Evolutionary conservation across 768 basidiomycete species (phyloP).

Genomic region (Panaeolus cyanescens): DNA sequence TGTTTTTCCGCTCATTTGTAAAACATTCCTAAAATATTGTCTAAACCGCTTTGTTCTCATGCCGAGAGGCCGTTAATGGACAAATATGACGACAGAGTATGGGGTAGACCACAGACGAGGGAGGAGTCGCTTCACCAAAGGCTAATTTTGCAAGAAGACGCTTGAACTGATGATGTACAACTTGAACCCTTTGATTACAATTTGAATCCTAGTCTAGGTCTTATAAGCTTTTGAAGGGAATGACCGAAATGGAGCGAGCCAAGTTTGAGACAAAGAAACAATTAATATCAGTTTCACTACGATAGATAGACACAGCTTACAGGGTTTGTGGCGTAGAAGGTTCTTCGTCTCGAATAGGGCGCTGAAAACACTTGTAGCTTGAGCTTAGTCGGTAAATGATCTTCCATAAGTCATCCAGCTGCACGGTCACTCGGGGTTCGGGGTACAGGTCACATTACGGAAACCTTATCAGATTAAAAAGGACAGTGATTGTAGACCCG

Average conservation of each 20-base stretch:
- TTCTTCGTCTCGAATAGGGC: not conserved
- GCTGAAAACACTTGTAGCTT: not conserved
- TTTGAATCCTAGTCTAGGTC: not conserved
- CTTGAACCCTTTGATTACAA: not conserved
- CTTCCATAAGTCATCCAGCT: not conserved
- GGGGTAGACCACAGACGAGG: not conserved
- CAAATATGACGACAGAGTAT: not conserved
- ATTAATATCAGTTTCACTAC: not conserved
- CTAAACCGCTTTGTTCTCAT: not conserved
- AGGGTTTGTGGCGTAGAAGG: conserved; percentile 2
- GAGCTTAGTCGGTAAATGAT: not conserved
- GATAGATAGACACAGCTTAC: conserved; percentile 1
- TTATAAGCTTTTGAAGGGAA: not conserved
- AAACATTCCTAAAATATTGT: conserved; percentile 1
- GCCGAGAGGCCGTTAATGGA: not conserved
- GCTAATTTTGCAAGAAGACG: not conserved
- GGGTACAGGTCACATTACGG: not conserved
- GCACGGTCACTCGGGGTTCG: not conserved
- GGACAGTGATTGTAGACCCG: not conserved
- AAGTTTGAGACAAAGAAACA: not conserved
- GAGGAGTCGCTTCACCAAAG: not conserved
- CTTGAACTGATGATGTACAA: not conserved
- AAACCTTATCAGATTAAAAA: not conserved
- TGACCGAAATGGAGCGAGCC: not conserved
- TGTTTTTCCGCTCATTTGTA: not conserved